Evolutionary conservation across 495 filamentous ascomycete species (phyloP).

Genomic region (Aspergillus heteromorphus): DNA sequence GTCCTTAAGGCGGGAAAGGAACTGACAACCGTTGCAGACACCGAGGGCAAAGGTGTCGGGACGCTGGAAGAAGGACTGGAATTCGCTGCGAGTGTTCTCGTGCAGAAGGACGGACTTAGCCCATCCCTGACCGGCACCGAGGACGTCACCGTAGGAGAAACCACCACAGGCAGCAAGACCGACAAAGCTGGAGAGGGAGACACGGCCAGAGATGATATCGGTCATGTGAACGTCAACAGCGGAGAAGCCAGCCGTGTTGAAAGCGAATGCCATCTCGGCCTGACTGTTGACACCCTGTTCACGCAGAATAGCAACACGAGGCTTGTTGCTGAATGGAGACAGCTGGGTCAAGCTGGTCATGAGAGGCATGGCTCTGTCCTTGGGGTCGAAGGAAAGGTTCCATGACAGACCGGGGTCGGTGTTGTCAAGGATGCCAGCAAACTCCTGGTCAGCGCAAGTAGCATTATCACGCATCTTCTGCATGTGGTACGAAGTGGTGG

Average conservation of each 20-base stretch:
- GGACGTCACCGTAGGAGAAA: conserved; percentile 95
- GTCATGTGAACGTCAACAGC: conserved; percentile 96
- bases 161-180: conserved; percentile 93
- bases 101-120: conserved; percentile 90
- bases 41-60: conserved; percentile 88
- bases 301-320: conserved; percentile 87
- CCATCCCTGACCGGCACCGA: conserved; percentile 94
- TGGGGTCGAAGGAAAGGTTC: conserved; percentile 75
- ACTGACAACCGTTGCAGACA: conserved; percentile 97
- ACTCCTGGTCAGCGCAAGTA: conserved; percentile 81
- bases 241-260: conserved; percentile 85
- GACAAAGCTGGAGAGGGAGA: conserved; percentile 72
- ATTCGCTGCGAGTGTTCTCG: conserved; percentile 66
- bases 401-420: conserved; percentile 79
- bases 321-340: conserved; percentile 64
- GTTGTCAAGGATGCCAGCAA: conserved; percentile 67
- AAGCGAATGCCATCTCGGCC: conserved; percentile 96
- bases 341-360: conserved; percentile 54
- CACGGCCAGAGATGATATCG: conserved; percentile 72
- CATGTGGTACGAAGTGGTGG: conserved; percentile 82
- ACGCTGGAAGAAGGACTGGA: conserved; percentile 81
- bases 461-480: conserved; percentile 88
- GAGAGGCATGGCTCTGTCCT: conserved; percentile 68
- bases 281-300: conserved; percentile 96
- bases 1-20: conserved; percentile 76